Evolutionary conservation across 495 filamentous ascomycete genomes (phyloP).

Genomic region (Podospora tetraspora): DNA sequence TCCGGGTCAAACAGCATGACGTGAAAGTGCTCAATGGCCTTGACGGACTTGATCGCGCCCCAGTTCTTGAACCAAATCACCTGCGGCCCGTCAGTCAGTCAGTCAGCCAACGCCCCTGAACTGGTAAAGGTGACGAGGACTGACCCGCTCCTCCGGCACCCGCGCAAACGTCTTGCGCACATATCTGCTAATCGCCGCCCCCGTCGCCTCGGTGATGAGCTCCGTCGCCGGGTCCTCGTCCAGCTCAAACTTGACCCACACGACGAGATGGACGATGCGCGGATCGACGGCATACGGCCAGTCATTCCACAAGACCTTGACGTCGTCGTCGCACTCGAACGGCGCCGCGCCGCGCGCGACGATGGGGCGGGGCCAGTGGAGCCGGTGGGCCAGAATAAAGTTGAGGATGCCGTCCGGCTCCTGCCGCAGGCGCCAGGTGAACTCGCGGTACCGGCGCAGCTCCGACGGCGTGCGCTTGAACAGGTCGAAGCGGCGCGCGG

Average conservation of each 20-base stretch:
- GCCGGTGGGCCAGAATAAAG: constrained; percentile 61
- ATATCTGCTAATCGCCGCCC: constrained; percentile 60
- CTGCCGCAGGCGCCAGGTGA: constrained; percentile 53
- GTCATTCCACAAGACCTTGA: constrained; percentile 77
- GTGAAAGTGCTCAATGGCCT: constrained; percentile 92
- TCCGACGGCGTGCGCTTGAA: constrained; percentile 73
- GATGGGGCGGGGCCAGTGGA: constrained; percentile 54
- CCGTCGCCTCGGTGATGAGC: constrained; percentile 58
- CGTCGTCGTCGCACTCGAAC: constrained; percentile 50
- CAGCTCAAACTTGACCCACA: constrained; percentile 81
- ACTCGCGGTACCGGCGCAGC: constrained; percentile 65
- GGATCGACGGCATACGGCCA: constrained; percentile 83
- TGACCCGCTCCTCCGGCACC: constrained; percentile 36
- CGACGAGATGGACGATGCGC: constrained; percentile 72
- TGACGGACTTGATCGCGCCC: constrained; percentile 70
- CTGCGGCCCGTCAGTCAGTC: constrained; percentile 31
- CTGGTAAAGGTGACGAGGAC: constrained; percentile 7
- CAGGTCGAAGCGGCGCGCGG: constrained; percentile 60
- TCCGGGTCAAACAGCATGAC: constrained; percentile 80
- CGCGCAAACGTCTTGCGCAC: constrained; percentile 58
- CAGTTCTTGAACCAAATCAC: constrained; percentile 92
- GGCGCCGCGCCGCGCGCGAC: constrained; percentile 28
- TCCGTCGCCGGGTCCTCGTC: constrained; percentile 60
- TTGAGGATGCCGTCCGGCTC: constrained; percentile 68
- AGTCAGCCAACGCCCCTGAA: neutral